These are phyloP conservation scores for Cicer chorassanicum DNA, from an alignment of 306 rosid genomes.

Conservation along the genomic window DNA sequence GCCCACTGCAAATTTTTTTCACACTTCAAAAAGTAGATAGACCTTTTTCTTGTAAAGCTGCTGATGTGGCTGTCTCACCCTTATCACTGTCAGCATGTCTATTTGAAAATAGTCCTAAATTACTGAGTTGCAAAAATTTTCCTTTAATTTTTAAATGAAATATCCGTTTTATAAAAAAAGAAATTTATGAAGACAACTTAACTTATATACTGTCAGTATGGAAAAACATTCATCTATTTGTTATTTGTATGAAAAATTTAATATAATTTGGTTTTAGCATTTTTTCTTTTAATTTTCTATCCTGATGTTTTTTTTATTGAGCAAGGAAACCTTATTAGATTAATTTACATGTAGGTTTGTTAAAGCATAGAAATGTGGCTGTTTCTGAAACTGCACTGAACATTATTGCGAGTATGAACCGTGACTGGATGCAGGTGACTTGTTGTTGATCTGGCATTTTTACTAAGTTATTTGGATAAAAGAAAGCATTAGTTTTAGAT, in stretches of 20 bases:
- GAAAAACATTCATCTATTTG: conserved; percentile 7
- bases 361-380: conserved; percentile 50
- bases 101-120: conserved; percentile 18
- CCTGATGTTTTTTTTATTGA: background rate
- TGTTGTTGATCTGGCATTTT: conserved; percentile 18
- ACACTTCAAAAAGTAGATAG: background rate
- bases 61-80: background rate
- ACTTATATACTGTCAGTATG: background rate
- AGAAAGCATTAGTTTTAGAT: conserved; percentile 22
- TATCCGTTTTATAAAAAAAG: background rate
- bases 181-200: background rate
- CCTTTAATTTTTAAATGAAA: background rate
- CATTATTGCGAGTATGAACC: conserved; percentile 84
- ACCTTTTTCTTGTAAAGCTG: conserved; percentile 11
- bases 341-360: conserved; percentile 44
- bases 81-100: background rate
- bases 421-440: conserved; percentile 93
- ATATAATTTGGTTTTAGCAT: background rate
- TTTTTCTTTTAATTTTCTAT: background rate
- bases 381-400: conserved; percentile 72
- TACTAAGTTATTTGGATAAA: background rate
- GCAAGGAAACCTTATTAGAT: conserved; percentile 15
- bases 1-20: background rate
- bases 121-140: background rate
- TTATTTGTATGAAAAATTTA: background rate